Evolutionary conservation across 352 stramenopile species (phyloP).

Genomic region (Hyaloperonospora brassicae): DNA sequence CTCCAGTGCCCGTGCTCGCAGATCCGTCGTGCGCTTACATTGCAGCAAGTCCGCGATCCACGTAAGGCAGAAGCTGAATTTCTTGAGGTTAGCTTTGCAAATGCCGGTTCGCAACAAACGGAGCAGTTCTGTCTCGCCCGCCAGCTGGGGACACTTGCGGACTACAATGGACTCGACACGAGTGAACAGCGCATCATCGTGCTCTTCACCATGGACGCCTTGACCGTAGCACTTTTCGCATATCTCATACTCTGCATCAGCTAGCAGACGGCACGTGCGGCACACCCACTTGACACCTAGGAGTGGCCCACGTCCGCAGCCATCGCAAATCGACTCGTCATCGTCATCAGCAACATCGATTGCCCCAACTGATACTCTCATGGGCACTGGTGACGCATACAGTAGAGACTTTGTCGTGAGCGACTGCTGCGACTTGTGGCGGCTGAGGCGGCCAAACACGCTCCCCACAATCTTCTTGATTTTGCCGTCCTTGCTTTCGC

Average conservation of each 20-base stretch:
- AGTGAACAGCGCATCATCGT: constrained; percentile 51
- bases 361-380: constrained; percentile 5
- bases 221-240: constrained; percentile 76
- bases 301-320: constrained; percentile 49
- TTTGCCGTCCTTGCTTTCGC: constrained; percentile 43
- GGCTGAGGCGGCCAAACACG: constrained; percentile 58
- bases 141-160: constrained; percentile 45
- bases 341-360: constrained; percentile 26
- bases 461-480: constrained; percentile 79
- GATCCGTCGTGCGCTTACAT: constrained; percentile 50
- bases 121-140: constrained; percentile 45
- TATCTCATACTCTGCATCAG: constrained; percentile 47
- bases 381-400: constrained; percentile 17
- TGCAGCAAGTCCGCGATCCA: constrained; percentile 70
- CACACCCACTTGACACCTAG: constrained; percentile 56
- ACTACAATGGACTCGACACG: constrained; percentile 61
- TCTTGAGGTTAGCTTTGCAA: constrained; percentile 76
- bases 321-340: constrained; percentile 55
- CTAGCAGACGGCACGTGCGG: constrained; percentile 43
- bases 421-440: constrained; percentile 48
- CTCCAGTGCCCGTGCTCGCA: constrained; percentile 58
- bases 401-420: constrained; percentile 14
- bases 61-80: constrained; percentile 74
- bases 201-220: constrained; percentile 59
- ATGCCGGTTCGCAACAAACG: constrained; percentile 57